Evolutionary conservation across 2,329 filamentous ascomycete genomes (phyloP).

Genomic region (Teratosphaeria destructans): DNA sequence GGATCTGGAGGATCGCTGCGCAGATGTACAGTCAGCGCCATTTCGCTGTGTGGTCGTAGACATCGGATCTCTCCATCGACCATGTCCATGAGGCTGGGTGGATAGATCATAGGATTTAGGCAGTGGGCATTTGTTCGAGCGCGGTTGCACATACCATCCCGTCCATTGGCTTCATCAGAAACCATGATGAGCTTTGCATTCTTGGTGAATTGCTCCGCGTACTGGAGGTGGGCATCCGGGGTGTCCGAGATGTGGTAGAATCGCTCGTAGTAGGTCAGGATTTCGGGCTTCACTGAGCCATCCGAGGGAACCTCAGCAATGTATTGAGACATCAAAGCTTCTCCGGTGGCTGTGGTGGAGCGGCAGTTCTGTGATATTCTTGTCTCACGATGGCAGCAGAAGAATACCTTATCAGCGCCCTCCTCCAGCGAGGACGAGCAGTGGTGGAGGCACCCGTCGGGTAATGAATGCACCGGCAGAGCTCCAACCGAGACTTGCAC

Average conservation of each 20-base stretch:
- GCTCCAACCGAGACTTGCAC: not conserved
- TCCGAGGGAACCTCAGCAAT: slow-evolving; percentile 16
- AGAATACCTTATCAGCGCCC: too few relatives aligned
- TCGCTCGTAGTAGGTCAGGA: slow-evolving; percentile 34
- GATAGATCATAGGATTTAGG: not conserved
- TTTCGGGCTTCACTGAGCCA: slow-evolving; percentile 29
- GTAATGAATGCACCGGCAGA: not conserved
- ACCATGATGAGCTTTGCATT: slow-evolving; percentile 45
- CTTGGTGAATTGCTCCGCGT: slow-evolving; percentile 37
- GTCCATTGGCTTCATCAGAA: slow-evolving; percentile 35
- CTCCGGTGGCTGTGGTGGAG: not conserved
- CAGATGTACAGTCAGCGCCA: not conserved
- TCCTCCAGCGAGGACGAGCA: not conserved
- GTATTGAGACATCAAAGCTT: slow-evolving; percentile 22
- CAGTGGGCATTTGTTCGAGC: not conserved
- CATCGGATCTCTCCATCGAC: not conserved
- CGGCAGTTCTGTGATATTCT: too few relatives aligned
- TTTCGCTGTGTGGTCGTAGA: not conserved
- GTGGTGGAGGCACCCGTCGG: not conserved
- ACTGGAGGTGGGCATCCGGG: slow-evolving; percentile 39
- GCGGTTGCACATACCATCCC: slow-evolving; percentile 28
- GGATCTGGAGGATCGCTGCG: slow-evolving; percentile 40
- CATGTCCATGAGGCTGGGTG: not conserved
- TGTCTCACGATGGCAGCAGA: too few relatives aligned
- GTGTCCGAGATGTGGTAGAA: slow-evolving; percentile 40